Base-by-base conservation (phyloP, 371 early-diverging fungal species). In the Vairimorpha necatrix region DNA sequence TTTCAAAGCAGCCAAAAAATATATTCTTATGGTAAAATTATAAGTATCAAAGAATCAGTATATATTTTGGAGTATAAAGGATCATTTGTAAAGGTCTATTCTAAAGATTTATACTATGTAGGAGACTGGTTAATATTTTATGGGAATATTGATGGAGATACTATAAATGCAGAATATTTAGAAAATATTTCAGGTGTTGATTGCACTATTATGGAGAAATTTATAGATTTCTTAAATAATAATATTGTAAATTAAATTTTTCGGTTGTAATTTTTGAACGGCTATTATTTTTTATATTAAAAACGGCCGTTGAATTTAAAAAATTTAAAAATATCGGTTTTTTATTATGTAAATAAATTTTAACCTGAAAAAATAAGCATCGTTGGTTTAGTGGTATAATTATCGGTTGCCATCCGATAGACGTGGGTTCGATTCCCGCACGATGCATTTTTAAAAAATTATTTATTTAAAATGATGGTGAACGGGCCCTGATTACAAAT, bases 341-440 rank as follows among this genome's bases (percentile, higher is more conserved):
- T n/a, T n/a, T n/a, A n/a, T n/a, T n/a, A n/a, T n/a, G n/a, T n/a
- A n/a, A n/a, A n/a, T n/a, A n/a, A n/a, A n/a, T n/a, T n/a, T n/a
- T n/a, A n/a, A n/a, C n/a, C n/a, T n/a, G n/a, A n/a, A n/a, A n/a
- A n/a, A n/a, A n/a, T 46, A 67, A 74, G 74, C 74, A 67, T 74
- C 74, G 63, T 67, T 82, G 79, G 82, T 82, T 82, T 82, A 82
- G 73, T 82, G 82, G 82, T 82, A 82, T 82, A 82, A 82, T 82
- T 73, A 69, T 76, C 82, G 82, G 78, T 82, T 82, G 82, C 82
- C 82, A 82, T 82, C 78, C 76, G 82, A 76, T 73, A 73, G 82
- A 76, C 78, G 78, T 72, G 82, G 76, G 82, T 82, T 82, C 82
- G 82, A 82, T 82, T 82, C 82, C 78, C 82, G 82, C 78, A 74